These are phyloP conservation scores for Emergomyces africanus DNA, from an alignment of 2,329 filamentous ascomycete species.

Conservation along the genomic window DNA sequence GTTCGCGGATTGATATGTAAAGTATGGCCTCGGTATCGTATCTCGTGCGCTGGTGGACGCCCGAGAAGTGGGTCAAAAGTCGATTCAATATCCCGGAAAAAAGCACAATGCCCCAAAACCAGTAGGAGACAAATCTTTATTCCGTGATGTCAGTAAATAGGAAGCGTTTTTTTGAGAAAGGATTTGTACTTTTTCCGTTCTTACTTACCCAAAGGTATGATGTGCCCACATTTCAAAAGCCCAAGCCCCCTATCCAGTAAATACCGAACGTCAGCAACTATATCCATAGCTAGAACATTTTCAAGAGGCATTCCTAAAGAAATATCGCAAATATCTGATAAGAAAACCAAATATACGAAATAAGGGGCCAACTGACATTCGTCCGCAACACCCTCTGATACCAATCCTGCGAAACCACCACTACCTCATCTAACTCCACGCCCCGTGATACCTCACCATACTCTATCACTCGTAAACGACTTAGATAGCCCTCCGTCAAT, in stretches of 20 bases:
- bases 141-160: not conserved
- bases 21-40: constrained; percentile 7
- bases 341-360: not conserved
- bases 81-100: constrained; percentile 23
- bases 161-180: not conserved
- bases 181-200: too few species aligned
- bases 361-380: constrained; percentile 15
- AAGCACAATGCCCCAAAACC: constrained; percentile 29
- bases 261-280: not conserved
- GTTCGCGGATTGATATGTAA: not conserved
- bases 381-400: constrained; percentile 21
- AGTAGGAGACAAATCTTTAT: constrained; percentile 21
- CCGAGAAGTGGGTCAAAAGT: constrained; percentile 13
- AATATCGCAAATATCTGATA: not conserved
- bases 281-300: not conserved
- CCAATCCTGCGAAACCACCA: constrained; percentile 21
- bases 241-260: constrained; percentile 18
- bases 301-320: not conserved
- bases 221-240: constrained; percentile 23
- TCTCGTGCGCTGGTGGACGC: constrained; percentile 3
- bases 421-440: constrained; percentile 13
- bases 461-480: constrained; percentile 20
- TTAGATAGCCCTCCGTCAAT: constrained; percentile 23
- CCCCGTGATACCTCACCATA: constrained; percentile 17
- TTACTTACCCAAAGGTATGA: constrained; percentile 25